These are phyloP conservation scores for Rhizopus delemar DNA, from an alignment of 371 early-diverging fungal species.

Conservation along the genomic window DNA sequence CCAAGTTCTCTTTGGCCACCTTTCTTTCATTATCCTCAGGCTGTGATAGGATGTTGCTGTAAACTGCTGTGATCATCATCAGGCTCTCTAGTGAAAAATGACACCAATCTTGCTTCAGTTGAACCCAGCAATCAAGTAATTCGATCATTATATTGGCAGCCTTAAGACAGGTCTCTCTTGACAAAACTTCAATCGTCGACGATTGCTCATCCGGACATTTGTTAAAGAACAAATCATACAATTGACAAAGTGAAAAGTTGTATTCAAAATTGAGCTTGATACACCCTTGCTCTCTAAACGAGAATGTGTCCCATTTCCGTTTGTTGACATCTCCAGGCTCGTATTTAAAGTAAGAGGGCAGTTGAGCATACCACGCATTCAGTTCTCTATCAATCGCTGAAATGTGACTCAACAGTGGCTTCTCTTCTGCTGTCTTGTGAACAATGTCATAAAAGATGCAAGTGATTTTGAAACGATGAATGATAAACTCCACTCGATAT, in stretches of 20 bases:
- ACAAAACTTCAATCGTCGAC: conserved; percentile 29
- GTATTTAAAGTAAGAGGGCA: conserved; percentile 42
- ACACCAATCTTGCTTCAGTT: conserved; percentile 47
- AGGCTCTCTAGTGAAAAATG: conserved; percentile 52
- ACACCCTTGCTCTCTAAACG: conserved; percentile 52
- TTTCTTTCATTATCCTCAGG: conserved; percentile 20
- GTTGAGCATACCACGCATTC: conserved; percentile 35
- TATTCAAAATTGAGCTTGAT: conserved; percentile 54
- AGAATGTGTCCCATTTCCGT: conserved; percentile 31
- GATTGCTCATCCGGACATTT: conserved; percentile 12
- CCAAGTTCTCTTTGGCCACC: conserved; percentile 26
- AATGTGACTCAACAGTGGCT: conserved; percentile 40
- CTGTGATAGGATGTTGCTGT: conserved; percentile 27
- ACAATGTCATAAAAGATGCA: conserved; percentile 46
- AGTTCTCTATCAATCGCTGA: conserved; percentile 45
- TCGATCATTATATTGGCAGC: conserved; percentile 42
- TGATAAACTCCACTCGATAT: conserved; percentile 45
- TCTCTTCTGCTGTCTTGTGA: conserved; percentile 30
- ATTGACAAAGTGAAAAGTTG: conserved; percentile 48
- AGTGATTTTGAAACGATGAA: conserved; percentile 42
- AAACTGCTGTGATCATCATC: conserved; percentile 39
- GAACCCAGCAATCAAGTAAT: conserved; percentile 43
- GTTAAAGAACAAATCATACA: conserved; percentile 42
- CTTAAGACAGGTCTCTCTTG: conserved; percentile 33
- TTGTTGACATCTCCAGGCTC: conserved; percentile 22